Conservation (phyloP, 2,329 filamentous ascomycete species). For the Sclerotinia nivalis region DNA sequence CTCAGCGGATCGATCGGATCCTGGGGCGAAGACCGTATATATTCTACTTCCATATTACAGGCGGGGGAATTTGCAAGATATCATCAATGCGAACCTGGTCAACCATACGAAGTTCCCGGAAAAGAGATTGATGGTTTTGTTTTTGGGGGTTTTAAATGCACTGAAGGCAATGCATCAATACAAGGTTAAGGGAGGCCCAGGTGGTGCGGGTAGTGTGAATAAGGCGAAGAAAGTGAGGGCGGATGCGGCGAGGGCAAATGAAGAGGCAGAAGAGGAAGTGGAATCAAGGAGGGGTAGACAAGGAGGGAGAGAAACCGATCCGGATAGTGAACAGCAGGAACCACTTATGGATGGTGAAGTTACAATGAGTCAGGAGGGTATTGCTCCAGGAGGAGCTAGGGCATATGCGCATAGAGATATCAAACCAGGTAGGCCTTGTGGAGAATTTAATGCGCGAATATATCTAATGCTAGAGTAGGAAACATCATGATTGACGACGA, state of each 20-base stretch:
- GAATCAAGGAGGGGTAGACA: conserved; percentile 46
- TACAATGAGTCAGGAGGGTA: conserved; percentile 64
- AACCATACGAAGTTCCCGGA: conserved; percentile 92
- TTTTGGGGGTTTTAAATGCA: conserved; percentile 87
- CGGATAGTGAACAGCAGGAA: conserved; percentile 73
- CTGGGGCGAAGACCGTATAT: conserved; percentile 88
- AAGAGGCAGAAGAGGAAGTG: conserved; percentile 44
- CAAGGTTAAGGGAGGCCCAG: conserved; percentile 61
- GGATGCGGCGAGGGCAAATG: conserved; percentile 44
- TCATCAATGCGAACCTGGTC: conserved; percentile 97
- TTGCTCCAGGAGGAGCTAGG: conserved; percentile 66
- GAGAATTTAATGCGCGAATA: neutral
- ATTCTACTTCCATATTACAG: conserved; percentile 95
- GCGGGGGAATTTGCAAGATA: conserved; percentile 92
- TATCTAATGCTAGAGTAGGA: conserved; percentile 47
- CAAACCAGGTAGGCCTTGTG: conserved; percentile 72
- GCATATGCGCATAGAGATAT: conserved; percentile 96
- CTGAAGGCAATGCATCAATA: conserved; percentile 92
- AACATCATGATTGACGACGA: conserved; percentile 99
- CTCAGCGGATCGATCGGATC: conserved; percentile 67
- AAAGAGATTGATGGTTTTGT: conserved; percentile 81
- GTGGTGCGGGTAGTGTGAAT: conserved; percentile 50
- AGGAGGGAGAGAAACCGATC: conserved; percentile 50
- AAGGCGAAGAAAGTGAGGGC: conserved; percentile 47
- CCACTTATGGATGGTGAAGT: conserved; percentile 82